Percentiles rank a stretch among this genome's conserved stretches.
Evolutionary conservation across 2,329 filamentous ascomycete species (phyloP).

Genomic region (Myotisia sp.): DNA sequence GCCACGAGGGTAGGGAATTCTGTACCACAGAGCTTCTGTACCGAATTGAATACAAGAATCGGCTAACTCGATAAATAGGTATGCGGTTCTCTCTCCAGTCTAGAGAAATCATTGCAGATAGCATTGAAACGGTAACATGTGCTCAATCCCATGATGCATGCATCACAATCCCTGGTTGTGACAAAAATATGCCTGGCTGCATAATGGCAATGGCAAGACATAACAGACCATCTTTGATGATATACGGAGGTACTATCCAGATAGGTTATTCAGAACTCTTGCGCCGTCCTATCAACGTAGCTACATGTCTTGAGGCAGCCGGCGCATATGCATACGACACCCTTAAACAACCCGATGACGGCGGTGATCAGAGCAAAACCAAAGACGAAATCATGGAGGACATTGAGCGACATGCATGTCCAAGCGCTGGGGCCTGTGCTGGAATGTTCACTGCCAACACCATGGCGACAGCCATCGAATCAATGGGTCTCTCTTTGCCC

Average conservation of each 20-base stretch:
- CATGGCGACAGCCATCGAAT: conserved; percentile 82
- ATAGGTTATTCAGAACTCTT: conserved; percentile 70
- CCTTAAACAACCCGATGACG: conserved; percentile 53
- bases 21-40: too few relatives aligned
- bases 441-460: conserved; percentile 95
- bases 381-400: conserved; percentile 72
- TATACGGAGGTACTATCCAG: conserved; percentile 83
- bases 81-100: conserved; percentile 91
- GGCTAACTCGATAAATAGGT: conserved; percentile 42
- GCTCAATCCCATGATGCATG: conserved; percentile 88
- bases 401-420: conserved; percentile 65
- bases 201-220: conserved; percentile 82
- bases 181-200: conserved; percentile 95
- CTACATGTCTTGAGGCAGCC: conserved; percentile 73
- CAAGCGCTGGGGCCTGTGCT: conserved; percentile 64
- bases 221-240: conserved; percentile 86
- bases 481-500: conserved; percentile 68
- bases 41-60: too few relatives aligned
- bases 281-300: conserved; percentile 70
- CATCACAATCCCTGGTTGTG: conserved; percentile 83
- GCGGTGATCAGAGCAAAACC: conserved; percentile 49
- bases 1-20: conserved; percentile 69
- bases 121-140: conserved; percentile 82
- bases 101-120: conserved; percentile 85
- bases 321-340: conserved; percentile 69